A percentile compares a stretch with the other conserved stretches of the same genome.
phyloP scores from a whole-genome alignment of 2,329 filamentous ascomycete genomes.

The Waltergamsia citrina region DNA sequence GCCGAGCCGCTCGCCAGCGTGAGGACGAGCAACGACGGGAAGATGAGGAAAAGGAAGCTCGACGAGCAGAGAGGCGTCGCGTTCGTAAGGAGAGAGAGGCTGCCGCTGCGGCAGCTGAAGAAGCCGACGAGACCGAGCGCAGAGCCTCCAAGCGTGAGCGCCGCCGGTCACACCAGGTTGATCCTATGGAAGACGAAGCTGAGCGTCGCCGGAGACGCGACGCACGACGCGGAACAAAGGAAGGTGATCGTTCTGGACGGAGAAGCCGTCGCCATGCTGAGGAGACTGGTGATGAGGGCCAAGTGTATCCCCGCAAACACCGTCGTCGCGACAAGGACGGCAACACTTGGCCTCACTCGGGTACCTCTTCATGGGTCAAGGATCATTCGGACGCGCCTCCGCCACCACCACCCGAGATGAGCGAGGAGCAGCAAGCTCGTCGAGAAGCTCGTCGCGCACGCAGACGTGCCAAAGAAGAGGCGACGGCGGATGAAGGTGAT shows the following conservation, averaged over 20 bases:
- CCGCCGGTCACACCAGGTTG: constrained; percentile 34
- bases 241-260: constrained; percentile 21
- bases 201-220: constrained; percentile 45
- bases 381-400: constrained; percentile 46
- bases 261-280: constrained; percentile 18
- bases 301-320: constrained; percentile 31
- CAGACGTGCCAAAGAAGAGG: constrained; percentile 31
- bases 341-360: constrained; percentile 47
- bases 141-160: constrained; percentile 36
- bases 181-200: constrained; percentile 36
- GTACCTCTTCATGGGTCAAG: constrained; percentile 58
- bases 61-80: constrained; percentile 40
- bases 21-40: constrained; percentile 33
- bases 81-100: constrained; percentile 37
- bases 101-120: constrained; percentile 27
- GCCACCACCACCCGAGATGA: constrained; percentile 11
- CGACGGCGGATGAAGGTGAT: constrained; percentile 29
- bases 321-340: constrained; percentile 22
- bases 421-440: constrained; percentile 38
- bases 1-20: constrained; percentile 35
- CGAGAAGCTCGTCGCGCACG: constrained; percentile 37
- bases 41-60: constrained; percentile 23
- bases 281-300: constrained; percentile 32
- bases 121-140: constrained; percentile 36
- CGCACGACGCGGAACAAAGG: constrained; percentile 35